Percentiles rank a stretch among this genome's conserved stretches.
phyloP scores from a whole-genome alignment of 2,329 filamentous ascomycete genomes.

The Sporothrix sp. region DNA sequence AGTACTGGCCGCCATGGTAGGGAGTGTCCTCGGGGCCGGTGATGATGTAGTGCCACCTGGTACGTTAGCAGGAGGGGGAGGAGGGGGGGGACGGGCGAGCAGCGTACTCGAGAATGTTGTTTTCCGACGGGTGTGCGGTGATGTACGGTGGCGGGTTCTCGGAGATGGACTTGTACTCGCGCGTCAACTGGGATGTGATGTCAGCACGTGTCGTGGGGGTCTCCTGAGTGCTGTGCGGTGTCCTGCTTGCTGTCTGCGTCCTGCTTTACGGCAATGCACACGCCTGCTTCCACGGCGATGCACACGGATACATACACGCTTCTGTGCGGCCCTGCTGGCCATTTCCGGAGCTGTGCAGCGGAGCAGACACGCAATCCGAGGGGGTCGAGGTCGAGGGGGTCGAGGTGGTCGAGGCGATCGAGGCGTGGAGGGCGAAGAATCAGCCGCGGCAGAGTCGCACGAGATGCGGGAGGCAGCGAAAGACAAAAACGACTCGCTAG shows the following conservation, averaged over 20 bases:
- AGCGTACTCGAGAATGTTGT: slow-evolving; percentile 79
- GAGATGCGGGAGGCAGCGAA: too few relatives aligned
- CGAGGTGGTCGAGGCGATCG: too few relatives aligned
- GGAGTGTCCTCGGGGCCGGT: slow-evolving; percentile 90
- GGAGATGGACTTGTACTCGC: slow-evolving; percentile 53
- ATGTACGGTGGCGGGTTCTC: slow-evolving; percentile 83
- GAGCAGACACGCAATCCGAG: too few relatives aligned
- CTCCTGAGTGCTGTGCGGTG: too few relatives aligned
- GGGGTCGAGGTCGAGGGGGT: too few relatives aligned
- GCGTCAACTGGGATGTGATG: slow-evolving; percentile 41
- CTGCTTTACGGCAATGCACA: too few relatives aligned
- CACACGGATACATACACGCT: slow-evolving; percentile 45
- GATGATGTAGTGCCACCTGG: slow-evolving; percentile 87
- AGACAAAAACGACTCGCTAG: too few relatives aligned
- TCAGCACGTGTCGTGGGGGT: not conserved
- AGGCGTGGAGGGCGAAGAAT: too few relatives aligned
- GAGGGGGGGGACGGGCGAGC: not conserved
- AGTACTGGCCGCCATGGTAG: slow-evolving; percentile 92
- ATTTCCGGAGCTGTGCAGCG: too few relatives aligned
- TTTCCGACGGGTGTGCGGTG: slow-evolving; percentile 76
- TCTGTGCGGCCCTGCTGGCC: slow-evolving; percentile 64
- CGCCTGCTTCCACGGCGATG: not conserved
- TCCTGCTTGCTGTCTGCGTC: too few relatives aligned
- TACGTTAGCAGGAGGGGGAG: slow-evolving; percentile 6
- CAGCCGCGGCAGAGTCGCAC: too few relatives aligned